Evolutionary conservation across 2,329 filamentous ascomycete species (phyloP), one percentile per base, ranked within the genome.

Genomic region (Aplosporella prunicola): DNA sequence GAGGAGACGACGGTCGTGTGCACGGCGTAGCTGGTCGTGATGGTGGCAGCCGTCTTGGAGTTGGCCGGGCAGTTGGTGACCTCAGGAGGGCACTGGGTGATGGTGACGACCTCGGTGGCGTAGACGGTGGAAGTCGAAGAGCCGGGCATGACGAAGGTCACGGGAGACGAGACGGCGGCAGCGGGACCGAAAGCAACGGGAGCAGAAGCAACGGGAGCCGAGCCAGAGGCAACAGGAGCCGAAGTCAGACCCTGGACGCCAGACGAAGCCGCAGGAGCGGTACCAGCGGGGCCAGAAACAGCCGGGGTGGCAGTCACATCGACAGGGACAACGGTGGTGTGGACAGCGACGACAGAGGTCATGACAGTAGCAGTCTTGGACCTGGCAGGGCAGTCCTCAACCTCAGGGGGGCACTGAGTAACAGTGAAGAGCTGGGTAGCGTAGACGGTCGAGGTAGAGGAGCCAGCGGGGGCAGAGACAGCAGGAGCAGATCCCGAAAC

Each of bases 391-490:
- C 35, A 39, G 16, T 34, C 20, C 15, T 15, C 11, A 6, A 34
- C 20, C 3, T 7, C 34, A 3, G 16, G 16, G 4, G 35, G 35
- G 35, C 35, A 39, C 13, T 14, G n/a, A 11, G 35, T 39, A 9
- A 25, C 13, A 9, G 29, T 39, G 20, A 24, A 17, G 2, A 39
- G 13, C 14, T 15, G n/a, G 14, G 20, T 34, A 9, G 35, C 17
- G 35, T 39, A 39, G 7, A 39, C 29, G 11, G 29, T 39, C n/a
- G 35, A 39, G 13, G 35, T 39, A 9, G 22, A 24, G n/a, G n/a
- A n/a, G n/a, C n/a, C n/a, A n/a, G n/a, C n/a, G 8, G 29, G 29
- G 9, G 29, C 29, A 22, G 29, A 18, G 4, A 13, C 18, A 14
- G 16, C 16, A 5, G 29, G 29, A 9, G 29, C 29, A 31, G 29